phyloP scores from a whole-genome alignment of 1,284 basidiomycete genomes.

The Leccinum pachyderme region DNA sequence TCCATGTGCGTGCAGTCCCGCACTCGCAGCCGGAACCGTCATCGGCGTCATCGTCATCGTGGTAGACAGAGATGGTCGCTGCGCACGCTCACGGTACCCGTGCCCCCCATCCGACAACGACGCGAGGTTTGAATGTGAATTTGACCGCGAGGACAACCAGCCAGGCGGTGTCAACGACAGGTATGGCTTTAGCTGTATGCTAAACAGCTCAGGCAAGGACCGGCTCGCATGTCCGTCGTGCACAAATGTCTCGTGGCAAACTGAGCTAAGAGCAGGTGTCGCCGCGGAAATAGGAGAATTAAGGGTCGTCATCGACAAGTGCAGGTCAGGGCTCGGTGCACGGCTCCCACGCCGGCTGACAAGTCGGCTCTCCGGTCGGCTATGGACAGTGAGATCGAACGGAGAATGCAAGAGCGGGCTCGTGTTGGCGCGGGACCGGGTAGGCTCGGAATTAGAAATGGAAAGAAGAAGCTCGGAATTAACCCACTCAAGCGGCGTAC shows the following conservation, averaged over 20 bases:
- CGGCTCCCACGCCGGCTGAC: constrained; percentile 48
- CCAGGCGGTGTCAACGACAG: constrained; percentile 36
- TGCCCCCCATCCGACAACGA: constrained; percentile 17
- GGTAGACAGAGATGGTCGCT: neutral
- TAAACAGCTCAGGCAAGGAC: constrained; percentile 52
- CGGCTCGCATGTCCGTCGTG: constrained; percentile 52
- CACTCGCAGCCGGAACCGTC: neutral
- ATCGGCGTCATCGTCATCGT: neutral
- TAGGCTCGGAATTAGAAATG: constrained; percentile 40
- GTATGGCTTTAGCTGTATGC: constrained; percentile 61
- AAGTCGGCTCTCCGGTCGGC: constrained; percentile 37
- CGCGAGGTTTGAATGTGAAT: constrained; percentile 36
- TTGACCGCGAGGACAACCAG: constrained; percentile 38
- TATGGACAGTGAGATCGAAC: constrained; percentile 21
- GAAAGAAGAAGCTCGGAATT: constrained; percentile 80
- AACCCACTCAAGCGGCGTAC: constrained; percentile 68
- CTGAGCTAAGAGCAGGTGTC: neutral
- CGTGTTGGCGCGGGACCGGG: constrained; percentile 21
- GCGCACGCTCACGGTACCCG: constrained; percentile 2
- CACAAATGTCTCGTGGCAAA: constrained; percentile 45
- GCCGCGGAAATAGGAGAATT: neutral
- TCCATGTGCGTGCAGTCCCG: neutral
- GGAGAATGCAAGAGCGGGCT: constrained; percentile 17
- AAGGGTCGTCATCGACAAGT: constrained; percentile 18
- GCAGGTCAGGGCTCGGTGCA: constrained; percentile 49